Evolutionary conservation across 768 basidiomycete genomes (phyloP).

Genomic region (Cyathus striatus): DNA sequence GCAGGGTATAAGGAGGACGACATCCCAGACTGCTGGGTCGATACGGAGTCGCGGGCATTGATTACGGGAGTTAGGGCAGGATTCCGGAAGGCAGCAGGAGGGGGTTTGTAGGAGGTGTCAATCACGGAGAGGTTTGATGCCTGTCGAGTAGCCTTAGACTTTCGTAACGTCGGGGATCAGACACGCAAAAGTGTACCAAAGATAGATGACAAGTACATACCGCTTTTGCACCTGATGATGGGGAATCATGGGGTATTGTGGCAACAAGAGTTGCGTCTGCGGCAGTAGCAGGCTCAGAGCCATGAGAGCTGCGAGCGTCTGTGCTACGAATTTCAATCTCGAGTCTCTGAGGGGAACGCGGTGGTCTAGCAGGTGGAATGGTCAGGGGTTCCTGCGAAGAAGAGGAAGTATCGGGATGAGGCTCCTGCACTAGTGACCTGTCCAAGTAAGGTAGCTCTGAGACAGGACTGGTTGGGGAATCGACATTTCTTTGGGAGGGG

Average conservation of each 20-base stretch:
- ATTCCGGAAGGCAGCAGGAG: conserved; percentile 45
- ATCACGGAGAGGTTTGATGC: conserved; percentile 24
- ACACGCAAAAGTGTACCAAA: no score
- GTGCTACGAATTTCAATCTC: conserved; percentile 15
- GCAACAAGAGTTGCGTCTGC: conserved; percentile 26
- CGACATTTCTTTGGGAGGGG: conserved; percentile 16
- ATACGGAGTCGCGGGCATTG: conserved; percentile 50
- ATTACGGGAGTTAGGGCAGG: conserved; percentile 35
- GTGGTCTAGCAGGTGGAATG: conserved; percentile 15
- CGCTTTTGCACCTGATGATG: conserved; percentile 22
- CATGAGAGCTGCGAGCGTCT: conserved; percentile 16
- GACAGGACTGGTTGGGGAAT: conserved; percentile 14
- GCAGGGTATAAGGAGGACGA: conserved; percentile 77
- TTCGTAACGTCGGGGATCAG: no score
- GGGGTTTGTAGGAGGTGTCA: conserved; percentile 27
- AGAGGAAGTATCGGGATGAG: conserved; percentile 9
- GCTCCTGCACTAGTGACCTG: conserved; percentile 17
- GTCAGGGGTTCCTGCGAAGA: conserved; percentile 2
- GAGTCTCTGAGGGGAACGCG: conserved; percentile 19
- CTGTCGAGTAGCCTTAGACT: conserved; percentile 26
- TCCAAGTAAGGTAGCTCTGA: conserved; percentile 31
- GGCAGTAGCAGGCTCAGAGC: conserved; percentile 14
- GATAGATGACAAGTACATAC: conserved; percentile 21
- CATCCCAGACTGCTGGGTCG: conserved; percentile 61
- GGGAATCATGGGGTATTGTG: conserved; percentile 14